Evolutionary conservation across 306 rosid genomes (phyloP), one percentile per base, ranked within the genome.

Genomic region (Rosa multiflora): DNA sequence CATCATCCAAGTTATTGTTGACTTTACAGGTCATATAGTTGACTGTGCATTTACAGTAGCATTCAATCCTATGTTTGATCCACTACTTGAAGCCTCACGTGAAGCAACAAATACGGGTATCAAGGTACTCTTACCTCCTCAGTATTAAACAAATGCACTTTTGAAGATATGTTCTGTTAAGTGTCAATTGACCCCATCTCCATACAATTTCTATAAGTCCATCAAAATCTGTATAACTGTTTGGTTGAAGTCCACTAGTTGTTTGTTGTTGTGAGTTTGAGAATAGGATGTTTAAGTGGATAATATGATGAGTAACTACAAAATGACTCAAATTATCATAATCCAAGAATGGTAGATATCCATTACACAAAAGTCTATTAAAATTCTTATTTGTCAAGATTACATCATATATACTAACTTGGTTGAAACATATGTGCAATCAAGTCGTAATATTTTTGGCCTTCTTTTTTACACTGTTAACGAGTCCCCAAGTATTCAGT

Each of bases 1-100:
- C 70, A 26, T 82, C 76, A 76, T 42, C 15, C 76, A 69, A 21
- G 53, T 83, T 82, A 9, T 83, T 81, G 73, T 82, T 66, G 73
- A 71, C 74, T 76, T 26, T 86, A 75, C 88, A 95, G 99, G 99
- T 64, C 78, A 70, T 67, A 95, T 95, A 58, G 96, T 95, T 75
- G 99, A 95, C 72, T 91, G 96, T 84, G 99, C 99, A 76, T 92
- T 95, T 84, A 95, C 98, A 0, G 96, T 95, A 87, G 99, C 99
- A 26, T 95, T 95, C 85, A 95, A 95, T 76, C 99, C 99, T 29
- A 86, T 91, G 87, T 95, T 82, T 82, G 92, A 91, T 74, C 99
- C 99, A 72, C 84, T 91, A 72, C 99, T 95, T 37, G 97, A 95
- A 87, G 99, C 98, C 85, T 92, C 99, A 37, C 97, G 94, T 46